phyloP scores from a whole-genome alignment of 2,329 filamentous ascomycete species.

The Diplocarpon rosae region DNA sequence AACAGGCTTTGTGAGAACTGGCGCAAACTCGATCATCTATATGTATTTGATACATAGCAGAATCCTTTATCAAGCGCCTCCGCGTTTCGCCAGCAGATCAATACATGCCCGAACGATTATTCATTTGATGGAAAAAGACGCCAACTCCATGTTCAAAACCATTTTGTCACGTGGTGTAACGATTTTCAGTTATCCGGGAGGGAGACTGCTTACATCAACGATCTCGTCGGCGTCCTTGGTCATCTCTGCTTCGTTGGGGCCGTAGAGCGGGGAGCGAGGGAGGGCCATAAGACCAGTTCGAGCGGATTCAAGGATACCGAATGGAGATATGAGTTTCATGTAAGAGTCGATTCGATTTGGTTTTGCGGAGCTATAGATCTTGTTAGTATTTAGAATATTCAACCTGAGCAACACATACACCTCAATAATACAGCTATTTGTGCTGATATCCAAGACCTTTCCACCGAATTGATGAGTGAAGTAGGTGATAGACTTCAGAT shows the following conservation, averaged over 20 bases:
- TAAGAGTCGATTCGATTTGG: conserved; percentile 91
- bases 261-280: conserved; percentile 79
- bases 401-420: conserved; percentile 48
- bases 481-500: conserved; percentile 91
- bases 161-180: conserved; percentile 4
- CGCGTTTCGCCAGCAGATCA: conserved; percentile 4
- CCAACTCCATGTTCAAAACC: conserved; percentile 17
- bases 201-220: conserved; percentile 87
- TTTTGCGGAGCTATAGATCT: conserved; percentile 57
- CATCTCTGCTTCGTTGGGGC: conserved; percentile 55
- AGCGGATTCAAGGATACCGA: conserved; percentile 92
- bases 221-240: conserved; percentile 86
- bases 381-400: conserved; percentile 9
- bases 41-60: conserved; percentile 16
- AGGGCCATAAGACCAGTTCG: conserved; percentile 95
- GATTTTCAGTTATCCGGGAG: conserved; percentile 57
- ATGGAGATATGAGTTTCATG: conserved; percentile 88
- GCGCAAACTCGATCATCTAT: conserved; percentile 6
- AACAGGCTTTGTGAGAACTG: conserved; percentile 3
- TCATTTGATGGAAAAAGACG: background rate
- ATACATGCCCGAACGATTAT: background rate
- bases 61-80: conserved; percentile 10
- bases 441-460: conserved; percentile 96
- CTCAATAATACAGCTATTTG: conserved; percentile 96
- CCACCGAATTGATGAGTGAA: conserved; percentile 95